Percentiles rank a stretch among this genome's conserved stretches.
Evolutionary conservation across 202 grass and related monocot genomes (phyloP).

Genomic region (Carex sylvatica): DNA sequence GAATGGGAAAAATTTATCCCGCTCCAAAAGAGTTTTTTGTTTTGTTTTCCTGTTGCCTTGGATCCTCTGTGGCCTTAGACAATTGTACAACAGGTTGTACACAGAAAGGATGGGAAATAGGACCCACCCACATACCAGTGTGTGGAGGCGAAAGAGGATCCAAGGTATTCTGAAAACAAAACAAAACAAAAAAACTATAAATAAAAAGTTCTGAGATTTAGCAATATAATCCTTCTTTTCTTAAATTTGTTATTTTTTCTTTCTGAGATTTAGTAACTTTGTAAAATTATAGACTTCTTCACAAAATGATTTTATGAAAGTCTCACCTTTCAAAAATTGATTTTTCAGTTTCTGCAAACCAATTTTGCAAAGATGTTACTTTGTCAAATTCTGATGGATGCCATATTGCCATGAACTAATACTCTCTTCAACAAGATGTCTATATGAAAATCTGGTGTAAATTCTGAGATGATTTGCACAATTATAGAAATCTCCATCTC

Average conservation of each 20-base stretch:
- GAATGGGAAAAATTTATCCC: too few species aligned
- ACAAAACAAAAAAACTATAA: too few species aligned
- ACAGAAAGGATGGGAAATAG: too few species aligned
- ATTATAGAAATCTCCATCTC: not conserved
- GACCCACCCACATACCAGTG: too few species aligned
- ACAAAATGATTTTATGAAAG: not conserved
- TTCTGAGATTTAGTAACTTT: not conserved
- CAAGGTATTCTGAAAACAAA: too few species aligned
- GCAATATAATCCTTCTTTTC: not conserved
- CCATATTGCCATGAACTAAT: not conserved
- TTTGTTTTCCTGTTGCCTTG: too few species aligned
- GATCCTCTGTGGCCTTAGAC: too few species aligned
- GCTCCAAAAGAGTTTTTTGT: too few species aligned
- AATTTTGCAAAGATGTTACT: not conserved
- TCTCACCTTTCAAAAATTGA: not conserved
- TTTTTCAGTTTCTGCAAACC: not conserved
- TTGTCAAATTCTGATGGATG: not conserved
- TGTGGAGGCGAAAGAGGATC: too few species aligned
- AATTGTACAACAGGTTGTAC: too few species aligned
- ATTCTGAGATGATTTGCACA: conserved; percentile 16
- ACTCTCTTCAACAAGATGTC: not conserved
- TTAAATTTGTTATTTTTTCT: not conserved
- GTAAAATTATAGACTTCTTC: not conserved
- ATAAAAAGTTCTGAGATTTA: too few species aligned
- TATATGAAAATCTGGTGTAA: not conserved